Evolutionary conservation across 176 grass and related monocot genomes (phyloP).

Genomic region (Neostapfia colusana): DNA sequence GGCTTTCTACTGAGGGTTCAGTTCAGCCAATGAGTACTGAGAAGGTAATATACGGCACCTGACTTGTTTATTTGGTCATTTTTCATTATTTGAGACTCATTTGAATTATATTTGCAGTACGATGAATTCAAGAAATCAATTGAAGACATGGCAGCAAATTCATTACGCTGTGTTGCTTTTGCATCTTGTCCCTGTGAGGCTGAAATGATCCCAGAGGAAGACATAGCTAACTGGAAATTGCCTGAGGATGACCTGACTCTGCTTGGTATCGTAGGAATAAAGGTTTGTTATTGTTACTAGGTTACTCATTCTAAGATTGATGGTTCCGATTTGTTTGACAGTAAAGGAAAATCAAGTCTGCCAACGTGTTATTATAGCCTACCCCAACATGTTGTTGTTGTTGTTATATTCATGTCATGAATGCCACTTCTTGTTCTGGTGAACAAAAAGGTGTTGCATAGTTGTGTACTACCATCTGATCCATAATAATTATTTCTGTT

Average conservation of each 20-base stretch:
- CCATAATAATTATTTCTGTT: background rate
- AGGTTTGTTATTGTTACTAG: constrained; percentile 57
- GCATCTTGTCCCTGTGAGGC: constrained; percentile 59
- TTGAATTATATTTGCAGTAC: constrained; percentile 52
- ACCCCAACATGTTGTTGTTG: too few species aligned
- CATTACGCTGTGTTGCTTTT: constrained; percentile 92
- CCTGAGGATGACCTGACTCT: constrained; percentile 83
- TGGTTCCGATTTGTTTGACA: background rate
- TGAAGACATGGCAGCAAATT: constrained; percentile 73
- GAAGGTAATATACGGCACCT: constrained; percentile 48
- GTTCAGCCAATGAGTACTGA: constrained; percentile 61
- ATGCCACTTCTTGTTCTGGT: background rate
- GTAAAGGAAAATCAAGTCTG: background rate
- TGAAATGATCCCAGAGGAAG: constrained; percentile 56
- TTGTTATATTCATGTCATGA: background rate
- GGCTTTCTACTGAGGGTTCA: constrained; percentile 63
- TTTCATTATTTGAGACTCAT: background rate
- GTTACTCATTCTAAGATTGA: constrained; percentile 28
- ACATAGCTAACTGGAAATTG: constrained; percentile 77
- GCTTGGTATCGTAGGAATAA: constrained; percentile 84
- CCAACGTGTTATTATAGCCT: too few species aligned
- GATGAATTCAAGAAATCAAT: constrained; percentile 78
- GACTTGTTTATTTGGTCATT: constrained; percentile 4
- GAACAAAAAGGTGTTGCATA: background rate
- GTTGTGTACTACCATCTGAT: background rate